Base-by-base conservation (phyloP, 2,329 filamentous ascomycete genomes). In the Ustulina deusta region DNA sequence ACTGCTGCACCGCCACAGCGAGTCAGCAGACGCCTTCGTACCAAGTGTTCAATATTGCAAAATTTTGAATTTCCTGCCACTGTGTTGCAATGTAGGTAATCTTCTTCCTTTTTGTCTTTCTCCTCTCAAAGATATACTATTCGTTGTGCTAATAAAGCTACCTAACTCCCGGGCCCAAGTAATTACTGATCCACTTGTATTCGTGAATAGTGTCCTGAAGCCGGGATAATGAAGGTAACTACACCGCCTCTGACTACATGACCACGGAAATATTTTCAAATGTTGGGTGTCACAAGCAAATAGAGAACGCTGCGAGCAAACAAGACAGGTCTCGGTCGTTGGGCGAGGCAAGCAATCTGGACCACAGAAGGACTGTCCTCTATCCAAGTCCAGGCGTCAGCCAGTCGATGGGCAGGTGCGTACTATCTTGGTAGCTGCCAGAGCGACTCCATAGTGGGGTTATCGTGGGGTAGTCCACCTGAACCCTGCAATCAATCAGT, bases 391-490 rank as follows among this genome's bases (percentile, higher is more conserved):
- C n/a, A n/a, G n/a, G n/a, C n/a, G n/a, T n/a, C n/a, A n/a, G n/a
- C n/a, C n/a, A n/a, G n/a, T n/a, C n/a, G n/a, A n/a, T n/a, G n/a
- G 40, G 25, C 22, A 27, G 5, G 22, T 27, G 27, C 11, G 3
- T 27, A 7, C 22, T 1, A n/a, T 11, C 44, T 15, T 11, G 6
- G 34, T 36, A 6, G 25, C 32, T n/a, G n/a, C n/a, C n/a, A n/a
- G n/a, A 51, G 42, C 11, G 44, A 7, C 48, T 48, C 6, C n/a
- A 49, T 36, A 49, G 57, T 22, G 63, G 63, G 63, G 63, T 57
- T 40, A 52, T 32, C 51, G 58, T 57, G 63, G 63, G 58, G 58
- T 51, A 49, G 15, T 22, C 36, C 55, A n/a, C 11, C 54, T 17
- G 10, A 17, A 15, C 63, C 63, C 40, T 65, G 49, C 55, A 48